Evolutionary conservation across 2,329 filamentous ascomycete species (phyloP).

Genomic region (Fusarium nanum): DNA sequence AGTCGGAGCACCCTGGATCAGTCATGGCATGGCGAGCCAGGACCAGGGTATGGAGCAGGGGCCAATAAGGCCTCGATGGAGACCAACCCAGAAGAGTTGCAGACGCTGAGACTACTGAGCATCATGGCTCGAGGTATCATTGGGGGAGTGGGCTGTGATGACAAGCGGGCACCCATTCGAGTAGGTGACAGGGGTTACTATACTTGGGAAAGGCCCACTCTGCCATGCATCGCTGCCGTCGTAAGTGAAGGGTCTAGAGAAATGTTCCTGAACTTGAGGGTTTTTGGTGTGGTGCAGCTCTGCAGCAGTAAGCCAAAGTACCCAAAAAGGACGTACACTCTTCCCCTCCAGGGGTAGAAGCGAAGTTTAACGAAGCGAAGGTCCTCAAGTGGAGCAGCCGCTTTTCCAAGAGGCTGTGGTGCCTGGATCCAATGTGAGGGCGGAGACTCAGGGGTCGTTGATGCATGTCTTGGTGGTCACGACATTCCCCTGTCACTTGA

Average conservation of each 20-base stretch:
- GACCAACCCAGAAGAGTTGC: slow-evolving; percentile 32
- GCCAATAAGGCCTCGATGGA: slow-evolving; percentile 41
- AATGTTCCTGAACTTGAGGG: slow-evolving; percentile 20
- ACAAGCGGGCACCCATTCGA: slow-evolving; percentile 40
- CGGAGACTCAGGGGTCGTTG: slow-evolving; percentile 35
- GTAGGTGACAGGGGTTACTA: slow-evolving; percentile 34
- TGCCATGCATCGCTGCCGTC: slow-evolving; percentile 26
- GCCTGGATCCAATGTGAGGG: slow-evolving; percentile 10
- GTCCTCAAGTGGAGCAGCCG: slow-evolving; percentile 37
- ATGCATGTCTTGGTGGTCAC: slow-evolving; percentile 39
- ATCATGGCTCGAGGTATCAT: slow-evolving; percentile 39
- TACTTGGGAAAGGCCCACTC: slow-evolving; percentile 35
- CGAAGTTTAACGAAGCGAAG: slow-evolving; percentile 37
- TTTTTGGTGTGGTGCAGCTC: slow-evolving; percentile 21
- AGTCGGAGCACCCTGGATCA: slow-evolving; percentile 41
- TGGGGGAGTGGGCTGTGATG: slow-evolving; percentile 42
- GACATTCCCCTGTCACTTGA: slow-evolving; percentile 21
- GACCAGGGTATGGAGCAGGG: slow-evolving; percentile 34
- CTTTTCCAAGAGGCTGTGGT: slow-evolving; percentile 11
- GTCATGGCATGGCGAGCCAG: slow-evolving; percentile 34
- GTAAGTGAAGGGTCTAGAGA: slow-evolving; percentile 31
- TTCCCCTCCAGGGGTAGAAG: slow-evolving; percentile 39
- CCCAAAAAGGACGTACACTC: slow-evolving; percentile 33
- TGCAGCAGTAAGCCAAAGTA: slow-evolving; percentile 21
- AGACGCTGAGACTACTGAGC: slow-evolving; percentile 36